Base-by-base conservation (phyloP, 169 alveolate genomes). In the Neospora caninum region DNA sequence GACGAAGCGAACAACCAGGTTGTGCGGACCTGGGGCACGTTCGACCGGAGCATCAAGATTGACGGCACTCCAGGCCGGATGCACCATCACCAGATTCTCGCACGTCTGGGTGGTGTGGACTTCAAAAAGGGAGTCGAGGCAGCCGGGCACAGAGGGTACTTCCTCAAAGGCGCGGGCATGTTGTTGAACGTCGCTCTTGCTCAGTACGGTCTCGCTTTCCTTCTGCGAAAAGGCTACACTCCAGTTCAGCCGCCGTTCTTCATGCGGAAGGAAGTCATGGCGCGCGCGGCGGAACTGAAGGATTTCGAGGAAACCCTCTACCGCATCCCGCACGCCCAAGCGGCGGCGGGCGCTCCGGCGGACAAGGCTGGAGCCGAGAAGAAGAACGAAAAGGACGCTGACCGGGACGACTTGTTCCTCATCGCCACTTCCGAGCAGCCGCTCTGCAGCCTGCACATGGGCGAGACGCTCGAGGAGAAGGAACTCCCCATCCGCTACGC, bases 401-500 rank as follows among this genome's bases (percentile, higher is more conserved):
- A 93, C 29, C 93, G 97, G 96, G 91, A 88, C 84, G 99, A 98
- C 73, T 93, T 97, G 94, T 99, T 98, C 96, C 97, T 99, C 89
- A 99, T 99, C 53, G 99, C 99, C 39, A 99, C 99, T 18, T 99
- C 99, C 58, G 99, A 99, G 97, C 99, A 99, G 97, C 99, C 99
- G 34, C 97, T 99, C 53, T 98, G 99, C 78, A 99, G 99, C 42
- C 96, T 98, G 95, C 99, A 99, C 96, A 78, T 93, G 94, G 91
- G 88, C 91, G 98, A 97, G 88, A 93, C 97, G 42, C 91, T 97
- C 67, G 98, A 97, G 58, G 97, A 96, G 38, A 97, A 97, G 88
- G 95, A 95, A 89, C 94, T 98, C 31, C 99, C 99, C 38, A 87
- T 98, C 43, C 88, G 98, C 95, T 99, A 98, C 95, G 99, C 99